Percentiles rank a stretch among this genome's conserved stretches.
These are phyloP conservation scores for Tetrapisispora nanseiensis DNA, from an alignment of 805 yeast species.

Conservation along the genomic window DNA sequence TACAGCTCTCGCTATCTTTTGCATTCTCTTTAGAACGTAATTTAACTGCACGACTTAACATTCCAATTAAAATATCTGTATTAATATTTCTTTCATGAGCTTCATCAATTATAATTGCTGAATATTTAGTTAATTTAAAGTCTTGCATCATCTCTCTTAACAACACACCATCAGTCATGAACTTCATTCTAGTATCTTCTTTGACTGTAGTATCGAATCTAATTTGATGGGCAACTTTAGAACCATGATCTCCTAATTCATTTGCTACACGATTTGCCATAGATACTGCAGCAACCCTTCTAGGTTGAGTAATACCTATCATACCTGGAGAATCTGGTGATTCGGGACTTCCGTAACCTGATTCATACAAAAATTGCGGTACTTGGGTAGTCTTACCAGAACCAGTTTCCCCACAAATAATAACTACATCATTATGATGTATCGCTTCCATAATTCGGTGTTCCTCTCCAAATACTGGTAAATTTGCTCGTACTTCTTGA, in stretches of 20 bases:
- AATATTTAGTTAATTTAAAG: slow-evolving; percentile 68
- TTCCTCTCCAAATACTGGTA: slow-evolving; percentile 89
- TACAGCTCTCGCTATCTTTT: slow-evolving; percentile 38
- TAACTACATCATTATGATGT: slow-evolving; percentile 80
- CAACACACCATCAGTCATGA: slow-evolving; percentile 92
- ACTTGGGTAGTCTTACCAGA: slow-evolving; percentile 98
- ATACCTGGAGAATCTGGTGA: slow-evolving; percentile 69
- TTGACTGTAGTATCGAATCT: slow-evolving; percentile 65
- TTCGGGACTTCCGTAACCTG: slow-evolving; percentile 67
- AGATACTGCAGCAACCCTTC: slow-evolving; percentile 89
- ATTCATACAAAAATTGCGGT: slow-evolving; percentile 84
- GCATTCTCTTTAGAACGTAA: slow-evolving; percentile 50
- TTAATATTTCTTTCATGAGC: slow-evolving; percentile 96
- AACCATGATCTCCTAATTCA: slow-evolving; percentile 63
- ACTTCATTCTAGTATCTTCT: slow-evolving; percentile 62
- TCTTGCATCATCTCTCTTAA: slow-evolving; percentile 89
- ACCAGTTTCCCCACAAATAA: slow-evolving; percentile 96
- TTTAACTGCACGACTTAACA: slow-evolving; percentile 76
- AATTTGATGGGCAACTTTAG: slow-evolving; percentile 69
- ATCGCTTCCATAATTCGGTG: slow-evolving; percentile 92
- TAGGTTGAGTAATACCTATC: slow-evolving; percentile 94
- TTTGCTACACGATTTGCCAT: slow-evolving; percentile 74
- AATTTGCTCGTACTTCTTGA: slow-evolving; percentile 53
- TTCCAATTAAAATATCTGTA: slow-evolving; percentile 92
- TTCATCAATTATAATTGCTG: slow-evolving; percentile 85